Base-by-base conservation (phyloP, 306 rosid genomes). In the Mucuna pruriens region DNA sequence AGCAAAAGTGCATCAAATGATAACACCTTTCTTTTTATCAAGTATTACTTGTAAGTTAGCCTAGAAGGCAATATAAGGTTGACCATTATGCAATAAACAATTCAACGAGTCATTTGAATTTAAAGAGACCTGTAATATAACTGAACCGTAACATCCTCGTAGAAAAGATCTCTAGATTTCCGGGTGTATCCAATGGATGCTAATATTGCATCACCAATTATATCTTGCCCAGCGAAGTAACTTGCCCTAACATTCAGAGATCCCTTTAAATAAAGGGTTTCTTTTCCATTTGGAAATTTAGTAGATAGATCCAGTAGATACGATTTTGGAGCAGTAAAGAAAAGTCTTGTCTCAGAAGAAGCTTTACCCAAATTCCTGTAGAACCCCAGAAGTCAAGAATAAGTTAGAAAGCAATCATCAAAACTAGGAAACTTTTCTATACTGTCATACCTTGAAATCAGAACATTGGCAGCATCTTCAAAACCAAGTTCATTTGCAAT, bases 351-450 rank as follows among this genome's bases (percentile, higher is more conserved):
- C 90, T 95, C 99, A 6, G 96, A 91, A 70, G 99, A 93, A 66
- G 96, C 88, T 88, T 88, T 95, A 58, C 99, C 98, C 71, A 95
- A 64, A 83, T 89, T 90, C 91, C 98, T 95, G 90, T 72, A 69
- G 66, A 73, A 36, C 66, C 25, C 51, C 83, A 85, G 52, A 80
- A 71, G 80, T 62, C 73, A 82, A 76, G 70, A 71, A 84, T 46
- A 70, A 54, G 73, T 65, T 33, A 82, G 69, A 67, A 25, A 74
- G 39, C 48, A 64, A 65, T 57, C 71, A 80, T 29, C 42, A 49
- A 40, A 66, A 65, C 22, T 29, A 26, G 61, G 23, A 73, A 81
- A 77, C 29, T 33, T 71, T 11, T 34, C 3, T 26, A 36, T 38
- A 60, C 60, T 60, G 71, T 72, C 17, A 68, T 78, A 95, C 99